Percentiles rank a stretch among this genome's conserved stretches.
Evolutionary conservation across 139 green algal species (phyloP).

Genomic region (Desmodesmus armatus): DNA sequence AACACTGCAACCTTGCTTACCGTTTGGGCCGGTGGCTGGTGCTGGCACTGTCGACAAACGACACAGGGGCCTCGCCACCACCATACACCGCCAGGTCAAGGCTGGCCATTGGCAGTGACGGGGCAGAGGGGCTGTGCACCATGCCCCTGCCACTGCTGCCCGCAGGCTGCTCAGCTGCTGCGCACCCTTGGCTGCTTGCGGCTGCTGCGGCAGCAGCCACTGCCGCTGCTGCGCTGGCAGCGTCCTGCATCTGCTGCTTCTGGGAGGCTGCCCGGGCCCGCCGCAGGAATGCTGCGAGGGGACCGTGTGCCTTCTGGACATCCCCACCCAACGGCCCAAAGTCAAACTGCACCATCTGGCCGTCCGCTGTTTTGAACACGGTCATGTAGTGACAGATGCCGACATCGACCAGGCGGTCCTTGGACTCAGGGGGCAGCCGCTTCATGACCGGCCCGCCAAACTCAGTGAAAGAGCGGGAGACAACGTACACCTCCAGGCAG

Average conservation of each 20-base stretch:
- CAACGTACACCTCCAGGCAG: slow-evolving; percentile 74
- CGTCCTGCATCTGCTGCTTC: not conserved
- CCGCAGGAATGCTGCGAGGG: slow-evolving; percentile 28
- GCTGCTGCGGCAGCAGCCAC: not conserved
- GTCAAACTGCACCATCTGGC: slow-evolving; percentile 73
- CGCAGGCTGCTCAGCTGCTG: not conserved
- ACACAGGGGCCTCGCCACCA: no score
- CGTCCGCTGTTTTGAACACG: slow-evolving; percentile 66
- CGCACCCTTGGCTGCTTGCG: slow-evolving; percentile 39
- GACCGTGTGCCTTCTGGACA: slow-evolving; percentile 57
- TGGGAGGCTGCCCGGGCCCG: slow-evolving; percentile 12
- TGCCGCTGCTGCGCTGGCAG: slow-evolving; percentile 19
- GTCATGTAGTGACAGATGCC: slow-evolving; percentile 81
- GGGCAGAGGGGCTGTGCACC: slow-evolving; percentile 26
- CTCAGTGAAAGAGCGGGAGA: slow-evolving; percentile 65
- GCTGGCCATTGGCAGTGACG: slow-evolving; percentile 28
- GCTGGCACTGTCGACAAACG: no score
- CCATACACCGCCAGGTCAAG: slow-evolving; percentile 26
- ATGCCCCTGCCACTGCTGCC: slow-evolving; percentile 7
- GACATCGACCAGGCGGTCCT: slow-evolving; percentile 57
- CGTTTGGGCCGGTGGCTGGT: no score
- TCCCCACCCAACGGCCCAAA: slow-evolving; percentile 76
- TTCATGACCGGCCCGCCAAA: slow-evolving; percentile 67
- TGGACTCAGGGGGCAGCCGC: slow-evolving; percentile 51
- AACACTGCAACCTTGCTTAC: no score